These are phyloP conservation scores for Heliophila coronopifolia DNA, from an alignment of 441 rosid genomes.

Conservation along the genomic window DNA sequence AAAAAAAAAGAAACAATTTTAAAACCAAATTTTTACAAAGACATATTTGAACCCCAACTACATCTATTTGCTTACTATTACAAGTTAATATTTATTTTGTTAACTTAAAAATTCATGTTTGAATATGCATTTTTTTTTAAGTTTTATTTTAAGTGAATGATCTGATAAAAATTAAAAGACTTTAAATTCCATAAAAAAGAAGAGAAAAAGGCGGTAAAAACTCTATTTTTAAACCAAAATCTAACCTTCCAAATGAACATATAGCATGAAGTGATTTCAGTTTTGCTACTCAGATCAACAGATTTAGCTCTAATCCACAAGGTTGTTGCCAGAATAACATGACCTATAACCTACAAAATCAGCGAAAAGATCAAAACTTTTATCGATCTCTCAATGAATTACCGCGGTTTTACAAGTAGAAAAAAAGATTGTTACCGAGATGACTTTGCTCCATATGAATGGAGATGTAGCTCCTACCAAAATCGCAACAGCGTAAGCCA, in stretches of 20 bases:
- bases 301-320: slow-evolving; percentile 75
- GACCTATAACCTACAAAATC: slow-evolving; percentile 64
- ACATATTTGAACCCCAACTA: too few relatives aligned
- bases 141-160: too few relatives aligned
- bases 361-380: background rate
- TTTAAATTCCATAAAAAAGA: background rate
- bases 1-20: too few relatives aligned
- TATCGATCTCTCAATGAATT: background rate
- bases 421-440: slow-evolving; percentile 51
- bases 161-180: background rate
- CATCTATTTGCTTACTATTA: too few relatives aligned
- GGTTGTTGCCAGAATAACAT: slow-evolving; percentile 47
- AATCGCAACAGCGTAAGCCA: slow-evolving; percentile 73
- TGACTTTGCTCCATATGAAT: slow-evolving; percentile 66
- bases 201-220: background rate
- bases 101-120: too few relatives aligned
- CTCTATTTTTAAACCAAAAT: slow-evolving; percentile 1
- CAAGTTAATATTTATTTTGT: too few relatives aligned
- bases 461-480: slow-evolving; percentile 73
- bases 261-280: slow-evolving; percentile 79
- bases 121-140: too few relatives aligned
- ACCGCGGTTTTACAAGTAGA: background rate
- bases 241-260: slow-evolving; percentile 96
- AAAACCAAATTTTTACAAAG: too few relatives aligned
- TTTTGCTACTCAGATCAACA: slow-evolving; percentile 65